Conservation (phyloP, 192 early-diverging fungal species). For the Backusella macrospora region DNA sequence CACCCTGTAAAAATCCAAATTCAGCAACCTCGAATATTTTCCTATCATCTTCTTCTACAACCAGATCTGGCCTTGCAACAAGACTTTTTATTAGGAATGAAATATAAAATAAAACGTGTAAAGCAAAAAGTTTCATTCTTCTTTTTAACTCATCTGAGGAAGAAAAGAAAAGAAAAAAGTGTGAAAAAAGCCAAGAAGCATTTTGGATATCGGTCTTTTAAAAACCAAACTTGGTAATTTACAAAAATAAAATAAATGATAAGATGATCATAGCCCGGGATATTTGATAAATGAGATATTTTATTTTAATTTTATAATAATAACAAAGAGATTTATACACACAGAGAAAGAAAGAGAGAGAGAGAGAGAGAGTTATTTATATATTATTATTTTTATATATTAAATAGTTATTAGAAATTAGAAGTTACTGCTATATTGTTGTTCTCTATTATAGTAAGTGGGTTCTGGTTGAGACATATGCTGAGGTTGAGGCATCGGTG, state of each 20-base stretch:
- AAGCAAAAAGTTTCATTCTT: not conserved
- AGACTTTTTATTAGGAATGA: not conserved
- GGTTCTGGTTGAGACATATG: conserved; percentile 33
- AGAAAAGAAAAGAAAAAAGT: not conserved
- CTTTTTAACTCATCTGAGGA: conserved; percentile 1
- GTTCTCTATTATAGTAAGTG: conserved; percentile 7
- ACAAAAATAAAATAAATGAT: not conserved
- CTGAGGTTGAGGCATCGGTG: conserved; percentile 24
- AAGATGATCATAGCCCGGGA: not conserved
- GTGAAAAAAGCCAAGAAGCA: not conserved
- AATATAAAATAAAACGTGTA: conserved; percentile 12
- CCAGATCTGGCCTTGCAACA: not conserved
- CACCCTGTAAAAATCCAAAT: conserved; percentile 56
- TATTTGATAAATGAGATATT: not conserved
- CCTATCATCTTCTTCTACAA: conserved; percentile 15
- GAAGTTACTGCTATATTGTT: conserved; percentile 1
- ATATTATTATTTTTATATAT: not conserved
- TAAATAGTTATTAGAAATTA: not conserved
- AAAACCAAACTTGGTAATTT: not conserved
- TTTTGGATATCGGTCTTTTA: not conserved
- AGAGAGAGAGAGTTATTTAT: not conserved
- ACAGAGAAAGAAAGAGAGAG: not conserved
- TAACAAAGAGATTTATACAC: conserved; percentile 13
- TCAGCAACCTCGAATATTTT: conserved; percentile 33
- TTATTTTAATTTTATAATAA: conserved; percentile 1